phyloP scores from a whole-genome alignment of 2,329 filamentous ascomycete species.

The Lasiodiplodia citricola region DNA sequence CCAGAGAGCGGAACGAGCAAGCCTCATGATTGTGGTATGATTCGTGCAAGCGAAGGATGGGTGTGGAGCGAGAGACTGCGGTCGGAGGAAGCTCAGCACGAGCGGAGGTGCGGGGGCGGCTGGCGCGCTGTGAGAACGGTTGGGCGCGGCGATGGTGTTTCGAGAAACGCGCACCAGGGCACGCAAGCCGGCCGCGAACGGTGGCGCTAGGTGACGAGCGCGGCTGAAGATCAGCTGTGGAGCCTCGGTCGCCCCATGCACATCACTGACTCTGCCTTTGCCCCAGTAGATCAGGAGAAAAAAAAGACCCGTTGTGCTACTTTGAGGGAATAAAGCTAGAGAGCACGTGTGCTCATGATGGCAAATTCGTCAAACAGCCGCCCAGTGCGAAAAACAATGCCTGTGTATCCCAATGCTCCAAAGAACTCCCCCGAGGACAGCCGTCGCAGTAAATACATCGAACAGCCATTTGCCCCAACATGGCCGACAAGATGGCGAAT shows the following conservation, averaged over 20 bases:
- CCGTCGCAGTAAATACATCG: background rate
- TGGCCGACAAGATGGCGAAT: constrained; percentile 3
- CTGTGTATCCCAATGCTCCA: constrained; percentile 16
- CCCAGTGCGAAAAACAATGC: background rate
- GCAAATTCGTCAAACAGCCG: constrained; percentile 20
- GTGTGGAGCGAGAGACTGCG: constrained; percentile 3
- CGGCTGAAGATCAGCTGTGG: constrained; percentile 2
- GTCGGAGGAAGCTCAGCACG: background rate
- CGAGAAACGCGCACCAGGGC: background rate
- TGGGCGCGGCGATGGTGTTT: constrained; percentile 13
- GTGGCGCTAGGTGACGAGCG: background rate
- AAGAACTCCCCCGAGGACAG: constrained; percentile 8
- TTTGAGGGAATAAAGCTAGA: constrained; percentile 3
- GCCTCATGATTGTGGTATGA: constrained; percentile 7
- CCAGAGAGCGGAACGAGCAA: constrained; percentile 8
- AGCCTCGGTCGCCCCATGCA: constrained; percentile 9
- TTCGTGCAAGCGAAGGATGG: background rate
- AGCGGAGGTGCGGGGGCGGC: background rate
- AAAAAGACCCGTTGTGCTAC: background rate
- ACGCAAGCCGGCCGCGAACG: background rate
- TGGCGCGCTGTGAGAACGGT: background rate
- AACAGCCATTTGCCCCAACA: constrained; percentile 7
- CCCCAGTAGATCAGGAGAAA: constrained; percentile 19
- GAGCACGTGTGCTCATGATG: background rate
- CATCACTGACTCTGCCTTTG: constrained; percentile 4